phyloP scores from a whole-genome alignment of 2,329 filamentous ascomycete species.

The Mariannaea sp. region DNA sequence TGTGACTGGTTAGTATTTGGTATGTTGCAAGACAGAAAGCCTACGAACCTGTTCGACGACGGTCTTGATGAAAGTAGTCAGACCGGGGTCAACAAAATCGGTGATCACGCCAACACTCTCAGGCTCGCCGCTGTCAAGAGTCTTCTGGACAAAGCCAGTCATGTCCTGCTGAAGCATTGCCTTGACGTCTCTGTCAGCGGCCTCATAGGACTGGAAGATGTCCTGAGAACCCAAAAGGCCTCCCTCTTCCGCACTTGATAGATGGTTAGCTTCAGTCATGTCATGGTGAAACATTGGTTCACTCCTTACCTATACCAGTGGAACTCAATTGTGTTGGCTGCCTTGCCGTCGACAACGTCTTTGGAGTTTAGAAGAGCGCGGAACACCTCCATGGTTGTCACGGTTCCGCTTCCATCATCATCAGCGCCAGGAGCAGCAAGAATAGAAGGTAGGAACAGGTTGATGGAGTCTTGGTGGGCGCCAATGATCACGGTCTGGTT shows the following conservation, averaged over 20 bases:
- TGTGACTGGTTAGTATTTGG: constrained; percentile 37
- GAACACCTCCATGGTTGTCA: constrained; percentile 92
- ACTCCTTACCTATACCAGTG: constrained; percentile 73
- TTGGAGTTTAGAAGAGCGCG: constrained; percentile 77
- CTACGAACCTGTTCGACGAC: constrained; percentile 65
- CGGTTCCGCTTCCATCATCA: constrained; percentile 89
- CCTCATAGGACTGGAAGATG: constrained; percentile 82
- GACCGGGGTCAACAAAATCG: constrained; percentile 80
- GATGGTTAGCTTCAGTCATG: neutral
- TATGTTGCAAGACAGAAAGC: neutral
- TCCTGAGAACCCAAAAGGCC: constrained; percentile 87
- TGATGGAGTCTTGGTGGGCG: constrained; percentile 94
- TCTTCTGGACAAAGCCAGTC: constrained; percentile 87
- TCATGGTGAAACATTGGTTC: neutral
- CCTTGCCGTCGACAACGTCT: constrained; percentile 71
- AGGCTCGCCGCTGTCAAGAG: constrained; percentile 77
- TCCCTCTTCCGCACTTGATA: constrained; percentile 78
- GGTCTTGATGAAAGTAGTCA: constrained; percentile 90
- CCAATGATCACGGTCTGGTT: constrained; percentile 88
- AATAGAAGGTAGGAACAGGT: constrained; percentile 83
- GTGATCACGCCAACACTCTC: constrained; percentile 93
- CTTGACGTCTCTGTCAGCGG: constrained; percentile 75
- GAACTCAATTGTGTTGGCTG: constrained; percentile 88
- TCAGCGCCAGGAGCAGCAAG: constrained; percentile 91
- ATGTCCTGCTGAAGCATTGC: constrained; percentile 99